Evolutionary conservation across 2,329 filamentous ascomycete genomes (phyloP).

Genomic region (Arthrinium puccinioides): DNA sequence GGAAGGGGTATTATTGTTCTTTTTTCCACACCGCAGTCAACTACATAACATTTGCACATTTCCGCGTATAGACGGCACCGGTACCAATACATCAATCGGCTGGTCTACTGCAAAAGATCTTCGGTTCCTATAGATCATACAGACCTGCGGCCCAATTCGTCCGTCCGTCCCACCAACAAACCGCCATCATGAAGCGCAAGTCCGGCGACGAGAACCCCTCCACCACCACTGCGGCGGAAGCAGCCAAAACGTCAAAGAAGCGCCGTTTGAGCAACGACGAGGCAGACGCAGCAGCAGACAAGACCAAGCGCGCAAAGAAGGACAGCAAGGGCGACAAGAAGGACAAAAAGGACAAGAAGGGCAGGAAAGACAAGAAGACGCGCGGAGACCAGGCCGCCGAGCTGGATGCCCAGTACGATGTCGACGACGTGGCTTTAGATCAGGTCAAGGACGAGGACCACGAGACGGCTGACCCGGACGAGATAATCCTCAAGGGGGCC

Average conservation of each 20-base stretch:
- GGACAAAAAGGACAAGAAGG: slow-evolving; percentile 15
- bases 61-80: too few species aligned
- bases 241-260: slow-evolving; percentile 15
- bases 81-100: background rate
- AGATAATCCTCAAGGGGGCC: too few species aligned
- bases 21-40: background rate
- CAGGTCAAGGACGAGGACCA: slow-evolving; percentile 5
- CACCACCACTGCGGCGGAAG: slow-evolving; percentile 7
- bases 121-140: background rate
- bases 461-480: too few species aligned
- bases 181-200: slow-evolving; percentile 17
- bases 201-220: slow-evolving; percentile 16
- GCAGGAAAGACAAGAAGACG: slow-evolving; percentile 10
- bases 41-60: too few species aligned
- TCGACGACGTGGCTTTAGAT: slow-evolving; percentile 3
- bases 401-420: slow-evolving; percentile 1
- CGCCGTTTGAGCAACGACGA: slow-evolving; percentile 14
- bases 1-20: background rate
- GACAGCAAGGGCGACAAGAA: slow-evolving; percentile 19
- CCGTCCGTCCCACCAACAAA: slow-evolving; percentile 4
- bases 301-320: slow-evolving; percentile 14
- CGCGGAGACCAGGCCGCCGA: slow-evolving; percentile 7
- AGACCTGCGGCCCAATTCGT: background rate
- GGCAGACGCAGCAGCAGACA: slow-evolving; percentile 8
- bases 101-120: background rate